Base-by-base conservation (phyloP, 345 rosid species). In the Arabidopsis arenosa region DNA sequence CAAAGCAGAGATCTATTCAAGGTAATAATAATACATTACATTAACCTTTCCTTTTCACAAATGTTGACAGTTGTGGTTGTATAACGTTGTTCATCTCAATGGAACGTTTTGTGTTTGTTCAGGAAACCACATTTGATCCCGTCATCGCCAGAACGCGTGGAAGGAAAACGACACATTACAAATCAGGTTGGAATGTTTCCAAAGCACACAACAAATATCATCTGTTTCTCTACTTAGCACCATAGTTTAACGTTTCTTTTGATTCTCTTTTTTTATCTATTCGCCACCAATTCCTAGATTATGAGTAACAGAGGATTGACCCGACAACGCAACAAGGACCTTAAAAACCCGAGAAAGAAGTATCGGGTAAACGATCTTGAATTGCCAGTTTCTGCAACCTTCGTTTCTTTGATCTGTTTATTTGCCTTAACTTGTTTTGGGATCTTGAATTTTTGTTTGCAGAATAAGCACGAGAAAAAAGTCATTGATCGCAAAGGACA, bases 281-380 rank as follows among this genome's bases (percentile, higher is more conserved):
- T 5, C 2, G n/a, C 32, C 28, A 45, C 54, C 30, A 55, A 63
- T 58, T 66, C 66, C 69, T 83, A 88, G 98, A 93, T 90, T 45
- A 76, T 70, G 65, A 79, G 77, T 71, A 87, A 92, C 80, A 89
- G 84, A 82, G 95, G 97, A 67, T 71, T 94, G 68, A 90, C 95
- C 5, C 90, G 90, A 33, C 60, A 70, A 3, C 88, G 91, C 47
- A 87, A 84, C 83, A 94, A 82, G 84, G 75, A 75, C 8, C 41
- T 4, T 4, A 94, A 94, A 73, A 90, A 90, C 74, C 98, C 97
- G 5, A 85, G 98, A 77, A 90, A 87, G 89, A 93, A 91, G 39
- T 85, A 89, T 84, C 66, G 91, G 92, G 96, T 86, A 85, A 26
- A 13, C 12, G 12, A 12, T 70, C 40, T 49, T 18, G 26, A 23